Base-by-base conservation (phyloP, 768 basidiomycete species). In the Flagelloscypha sp. region DNA sequence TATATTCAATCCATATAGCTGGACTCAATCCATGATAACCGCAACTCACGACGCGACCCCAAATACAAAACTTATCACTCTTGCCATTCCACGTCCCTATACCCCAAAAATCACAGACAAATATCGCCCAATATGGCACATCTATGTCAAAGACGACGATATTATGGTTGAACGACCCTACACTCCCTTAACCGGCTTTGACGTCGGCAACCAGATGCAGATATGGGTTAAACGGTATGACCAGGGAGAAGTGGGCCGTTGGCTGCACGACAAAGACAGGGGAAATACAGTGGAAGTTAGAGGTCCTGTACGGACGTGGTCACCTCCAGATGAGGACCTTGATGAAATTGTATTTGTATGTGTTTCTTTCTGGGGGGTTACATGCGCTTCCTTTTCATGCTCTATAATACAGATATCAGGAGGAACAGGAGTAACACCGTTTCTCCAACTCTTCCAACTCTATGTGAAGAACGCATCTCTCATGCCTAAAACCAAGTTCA, bases 111-210 rank as follows among this genome's bases (percentile, higher is more conserved):
- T 29, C 31, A 4, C 36, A 27, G 25, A 27, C 9, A 13, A 27
- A 27, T 63, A 60, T 37, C 42, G 41, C 41, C 73, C 68, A 19
- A 74, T 87, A 40, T 89, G 77, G 73, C 83, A 84, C 24, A 61
- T 90, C 9, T 89, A 68, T 54, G 64, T 89, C 52, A 90, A 89
- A 52, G 84, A 90, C 51, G 79, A 81, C 43, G 87, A 88, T 46
- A 87, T 90, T 15, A 87, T 89, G 56, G 83, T 89, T 21, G 87
- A 90, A 49, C 59, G 87, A 36, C 78, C 84, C 9, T 90, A 89
- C 50, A 90, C 88, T 4, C 87, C 87, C 4, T 58, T 90, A 31
- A 66, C 76, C 42, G 80, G 86, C 15, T 60, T 87, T 16, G 78
- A 82, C 34, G 59, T 68, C 35, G 51, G 76, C 8, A 84, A 85